Base-by-base conservation (phyloP, 2,329 filamentous ascomycete species). In the Aspergillus intermedius region DNA sequence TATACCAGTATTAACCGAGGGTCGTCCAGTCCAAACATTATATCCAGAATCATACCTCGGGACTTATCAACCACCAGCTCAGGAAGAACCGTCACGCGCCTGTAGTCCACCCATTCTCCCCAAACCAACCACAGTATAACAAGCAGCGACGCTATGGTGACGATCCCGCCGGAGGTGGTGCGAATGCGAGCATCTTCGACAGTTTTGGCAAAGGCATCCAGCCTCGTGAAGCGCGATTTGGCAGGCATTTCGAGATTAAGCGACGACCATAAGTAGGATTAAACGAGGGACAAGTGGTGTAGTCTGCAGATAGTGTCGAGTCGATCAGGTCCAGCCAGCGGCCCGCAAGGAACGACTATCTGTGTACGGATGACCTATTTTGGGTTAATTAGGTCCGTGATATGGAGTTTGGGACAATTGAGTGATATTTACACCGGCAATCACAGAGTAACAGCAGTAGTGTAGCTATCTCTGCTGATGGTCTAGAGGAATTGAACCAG, bases 121-220 rank as follows among this genome's bases (percentile, higher is more conserved):
- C 88, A 91, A 22, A 90, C 80, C 58, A 98, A 79, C 71, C 86
- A 96, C 41, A 97, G 66, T 47, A 98, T 89, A 46, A 96, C 80
- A 45, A 98, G 69, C 61, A 98, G 76, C 52, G 91, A 96, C 57
- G 86, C 80, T 61, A 98, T 90, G 48, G 93, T 98, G 62, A 98
- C 89, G 60, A 98, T 82, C 58, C 93, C 93, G 57, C 93, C 93
- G 2, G 90, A 95, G 5, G 91, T 96, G 28, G 93, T 98, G 62
- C 94, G 87, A 67, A 98, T 83, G 61, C 93, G 83, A 58, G 94
- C 93, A 82, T 98, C 93, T 70, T 98, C 93, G 60, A 98, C 93
- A 10, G 93, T 98, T 75, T 98, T 98, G 45, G 91, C 95, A 70
- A 98, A 98, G 78, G 93, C 93, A 73, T 98, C 93, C 56, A 98